A percentile compares a stretch with the other conserved stretches of the same genome.
Conservation (phyloP, 2,329 filamentous ascomycete species). For the Colletotrichum coccodes region DNA sequence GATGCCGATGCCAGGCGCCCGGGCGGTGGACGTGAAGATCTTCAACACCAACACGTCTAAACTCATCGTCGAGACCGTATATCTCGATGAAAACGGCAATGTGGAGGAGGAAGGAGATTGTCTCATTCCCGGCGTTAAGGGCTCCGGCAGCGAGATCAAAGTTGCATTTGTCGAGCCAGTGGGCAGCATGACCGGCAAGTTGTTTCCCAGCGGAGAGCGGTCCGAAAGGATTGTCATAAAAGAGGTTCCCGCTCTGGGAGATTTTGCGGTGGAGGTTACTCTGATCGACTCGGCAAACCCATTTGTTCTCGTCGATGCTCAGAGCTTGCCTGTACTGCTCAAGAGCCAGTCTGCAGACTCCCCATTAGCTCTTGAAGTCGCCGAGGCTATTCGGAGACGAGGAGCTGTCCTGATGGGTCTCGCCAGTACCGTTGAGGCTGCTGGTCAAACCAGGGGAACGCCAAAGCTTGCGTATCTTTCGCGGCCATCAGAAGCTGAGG, state of each 20-base stretch:
- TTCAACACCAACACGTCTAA: conserved; percentile 72
- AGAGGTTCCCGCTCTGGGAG: conserved; percentile 35
- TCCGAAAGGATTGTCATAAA: conserved; percentile 56
- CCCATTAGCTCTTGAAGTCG: conserved; percentile 41
- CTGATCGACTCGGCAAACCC: conserved; percentile 51
- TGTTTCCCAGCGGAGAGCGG: conserved; percentile 66
- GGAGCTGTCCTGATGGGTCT: conserved; percentile 70
- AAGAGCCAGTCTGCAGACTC: conserved; percentile 46
- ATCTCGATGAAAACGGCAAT: conserved; percentile 56
- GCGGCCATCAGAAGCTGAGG: conserved; percentile 13
- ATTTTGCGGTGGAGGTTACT: conserved; percentile 44
- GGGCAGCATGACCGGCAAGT: conserved; percentile 67
- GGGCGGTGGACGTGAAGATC: conserved; percentile 48
- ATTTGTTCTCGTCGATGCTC: conserved; percentile 60
- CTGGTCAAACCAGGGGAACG: conserved; percentile 42
- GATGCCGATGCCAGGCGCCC: conserved; percentile 32
- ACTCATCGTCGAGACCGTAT: conserved; percentile 64
- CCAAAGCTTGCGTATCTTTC: conserved; percentile 69
- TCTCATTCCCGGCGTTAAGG: conserved; percentile 68
- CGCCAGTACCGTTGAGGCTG: conserved; percentile 47
- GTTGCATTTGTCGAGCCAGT: conserved; percentile 68
- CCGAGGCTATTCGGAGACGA: conserved; percentile 63
- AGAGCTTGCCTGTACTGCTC: conserved; percentile 56
- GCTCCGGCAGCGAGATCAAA: conserved; percentile 61
- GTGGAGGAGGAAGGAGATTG: conserved; percentile 60